Percentiles rank a stretch among this genome's conserved stretches.
Conservation (phyloP, 2,329 filamentous ascomycete species). For the Monilinia laxa region DNA sequence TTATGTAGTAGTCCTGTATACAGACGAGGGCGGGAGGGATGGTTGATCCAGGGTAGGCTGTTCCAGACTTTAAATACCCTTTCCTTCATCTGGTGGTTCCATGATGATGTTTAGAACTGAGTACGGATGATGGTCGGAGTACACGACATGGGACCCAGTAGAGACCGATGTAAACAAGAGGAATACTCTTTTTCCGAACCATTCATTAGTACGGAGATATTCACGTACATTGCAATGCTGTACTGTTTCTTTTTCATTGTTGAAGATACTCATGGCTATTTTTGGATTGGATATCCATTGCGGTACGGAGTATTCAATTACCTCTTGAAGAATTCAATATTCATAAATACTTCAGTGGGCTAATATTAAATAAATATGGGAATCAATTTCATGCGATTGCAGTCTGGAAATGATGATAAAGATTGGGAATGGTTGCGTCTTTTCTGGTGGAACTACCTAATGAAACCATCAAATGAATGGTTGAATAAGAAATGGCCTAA, state of each 20-base stretch:
- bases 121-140: not conserved
- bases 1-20: not conserved
- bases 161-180: conserved; percentile 4
- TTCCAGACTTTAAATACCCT: conserved; percentile 13
- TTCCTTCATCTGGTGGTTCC: not conserved
- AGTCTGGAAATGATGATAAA: too few relatives aligned
- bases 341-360: not conserved
- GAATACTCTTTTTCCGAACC: not conserved
- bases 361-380: conserved; percentile 14
- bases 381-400: conserved; percentile 9
- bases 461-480: conserved; percentile 6
- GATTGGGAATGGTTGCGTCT: not conserved
- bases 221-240: not conserved
- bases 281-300: not conserved
- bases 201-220: too few relatives aligned
- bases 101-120: not conserved
- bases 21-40: conserved; percentile 1
- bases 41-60: not conserved
- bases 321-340: not conserved
- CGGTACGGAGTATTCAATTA: not conserved
- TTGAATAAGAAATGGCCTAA: not conserved
- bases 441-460: not conserved
- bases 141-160: not conserved
- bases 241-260: not conserved
- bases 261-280: conserved; percentile 11